A percentile compares a stretch with the other conserved stretches of the same genome.
Conservation (phyloP, 768 basidiomycete genomes). For the Pholiota molesta region DNA sequence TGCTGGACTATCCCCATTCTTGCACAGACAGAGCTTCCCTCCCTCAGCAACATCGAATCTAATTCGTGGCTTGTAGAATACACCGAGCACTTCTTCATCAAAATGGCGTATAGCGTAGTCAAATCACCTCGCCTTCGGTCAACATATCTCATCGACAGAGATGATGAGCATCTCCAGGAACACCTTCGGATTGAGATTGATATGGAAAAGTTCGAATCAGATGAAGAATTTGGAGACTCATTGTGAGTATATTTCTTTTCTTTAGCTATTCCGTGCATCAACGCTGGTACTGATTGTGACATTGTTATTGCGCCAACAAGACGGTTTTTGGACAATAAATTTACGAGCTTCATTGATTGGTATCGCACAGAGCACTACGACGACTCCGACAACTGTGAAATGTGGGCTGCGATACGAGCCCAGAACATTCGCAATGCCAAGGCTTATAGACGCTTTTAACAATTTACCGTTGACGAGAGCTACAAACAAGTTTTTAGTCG, state of each 20-base stretch:
- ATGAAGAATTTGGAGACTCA: background rate
- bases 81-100: background rate
- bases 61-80: conserved; percentile 13
- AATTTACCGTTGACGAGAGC: too few species aligned
- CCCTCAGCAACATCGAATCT: conserved; percentile 1
- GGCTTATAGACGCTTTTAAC: too few species aligned
- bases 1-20: conserved; percentile 33
- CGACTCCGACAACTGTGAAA: background rate
- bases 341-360: background rate
- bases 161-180: background rate
- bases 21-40: conserved; percentile 8
- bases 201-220: background rate
- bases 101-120: background rate
- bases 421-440: too few species aligned
- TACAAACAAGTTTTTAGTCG: too few species aligned
- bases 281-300: too few species aligned
- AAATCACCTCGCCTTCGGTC: background rate
- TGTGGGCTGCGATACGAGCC: background rate
- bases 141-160: background rate
- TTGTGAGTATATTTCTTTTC: background rate
- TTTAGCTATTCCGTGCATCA: background rate
- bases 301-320: too few species aligned
- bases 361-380: background rate
- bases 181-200: background rate
- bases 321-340: background rate